These are phyloP conservation scores for Akebia trifoliata DNA, from an alignment of 164 flowering plant species.

Conservation along the genomic window DNA sequence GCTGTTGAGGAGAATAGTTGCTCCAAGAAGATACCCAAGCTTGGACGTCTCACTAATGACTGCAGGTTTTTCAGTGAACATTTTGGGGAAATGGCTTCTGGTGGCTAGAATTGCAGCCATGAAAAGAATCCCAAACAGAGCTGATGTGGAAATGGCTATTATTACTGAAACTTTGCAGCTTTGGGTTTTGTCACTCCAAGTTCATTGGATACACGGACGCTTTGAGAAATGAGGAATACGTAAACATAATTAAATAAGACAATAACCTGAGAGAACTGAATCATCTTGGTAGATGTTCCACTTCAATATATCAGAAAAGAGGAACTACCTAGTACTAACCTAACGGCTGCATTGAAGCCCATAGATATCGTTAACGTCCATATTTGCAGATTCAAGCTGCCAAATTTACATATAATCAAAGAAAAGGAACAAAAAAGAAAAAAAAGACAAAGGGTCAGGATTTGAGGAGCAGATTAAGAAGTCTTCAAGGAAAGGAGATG, in stretches of 20 bases:
- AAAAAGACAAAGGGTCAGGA: not conserved
- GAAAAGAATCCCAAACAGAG: slow-evolving; percentile 27
- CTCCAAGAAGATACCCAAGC: slow-evolving; percentile 32
- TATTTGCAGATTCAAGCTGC: not conserved
- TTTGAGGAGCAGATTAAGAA: not conserved
- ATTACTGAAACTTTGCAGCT: slow-evolving; percentile 39
- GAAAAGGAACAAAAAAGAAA: not conserved
- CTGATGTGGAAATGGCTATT: slow-evolving; percentile 23
- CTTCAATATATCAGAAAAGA: too few species aligned
- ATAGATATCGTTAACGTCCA: slow-evolving; percentile 3
- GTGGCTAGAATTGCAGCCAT: slow-evolving; percentile 19
- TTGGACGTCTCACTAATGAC: slow-evolving; percentile 30
- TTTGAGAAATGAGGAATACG: too few species aligned
- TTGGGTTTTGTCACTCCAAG: slow-evolving; percentile 40
- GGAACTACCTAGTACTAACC: too few species aligned
- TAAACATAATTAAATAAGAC: too few species aligned
- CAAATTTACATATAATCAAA: not conserved
- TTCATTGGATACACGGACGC: slow-evolving; percentile 47
- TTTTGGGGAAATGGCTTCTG: slow-evolving; percentile 20
- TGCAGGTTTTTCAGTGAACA: slow-evolving; percentile 24
- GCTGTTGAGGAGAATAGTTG: slow-evolving; percentile 36
- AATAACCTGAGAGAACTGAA: too few species aligned
- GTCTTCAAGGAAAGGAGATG: not conserved
- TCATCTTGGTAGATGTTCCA: too few species aligned
- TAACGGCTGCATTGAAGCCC: slow-evolving; percentile 10